These are phyloP conservation scores for Sclerotinia spermophila DNA, from an alignment of 2,329 filamentous ascomycete species.

Conservation along the genomic window DNA sequence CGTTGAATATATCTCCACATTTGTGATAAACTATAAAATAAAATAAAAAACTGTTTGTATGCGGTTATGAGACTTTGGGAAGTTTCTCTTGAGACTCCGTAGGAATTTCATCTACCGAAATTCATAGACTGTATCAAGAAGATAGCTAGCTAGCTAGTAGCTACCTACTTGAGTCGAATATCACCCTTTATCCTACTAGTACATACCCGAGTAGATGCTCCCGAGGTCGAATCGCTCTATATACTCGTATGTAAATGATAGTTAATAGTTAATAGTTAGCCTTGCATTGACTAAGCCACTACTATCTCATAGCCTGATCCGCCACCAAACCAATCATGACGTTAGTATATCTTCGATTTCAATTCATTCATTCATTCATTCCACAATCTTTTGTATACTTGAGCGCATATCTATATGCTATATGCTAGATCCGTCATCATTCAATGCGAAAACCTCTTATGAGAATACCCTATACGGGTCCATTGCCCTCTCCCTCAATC, in stretches of 20 bases:
- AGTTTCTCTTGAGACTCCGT: not conserved
- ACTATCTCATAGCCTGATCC: not conserved
- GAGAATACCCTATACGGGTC: conserved; percentile 86
- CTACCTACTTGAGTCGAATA: not conserved
- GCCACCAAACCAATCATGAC: not conserved
- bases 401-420: not conserved
- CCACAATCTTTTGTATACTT: not conserved
- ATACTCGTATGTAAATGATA: no score
- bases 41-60: not conserved
- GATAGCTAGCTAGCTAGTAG: not conserved
- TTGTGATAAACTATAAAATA: not conserved
- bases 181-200: no score
- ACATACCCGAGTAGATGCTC: not conserved
- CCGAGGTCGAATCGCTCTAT: no score
- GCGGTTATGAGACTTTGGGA: not conserved
- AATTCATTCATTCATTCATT: not conserved
- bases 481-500: conserved; percentile 70
- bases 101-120: not conserved
- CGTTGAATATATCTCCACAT: not conserved
- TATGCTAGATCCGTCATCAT: conserved; percentile 5
- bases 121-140: no score
- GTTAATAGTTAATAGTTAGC: not conserved
- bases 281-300: conserved; percentile 1
- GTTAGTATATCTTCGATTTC: not conserved
- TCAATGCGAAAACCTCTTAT: conserved; percentile 69